Base-by-base conservation (phyloP, 2,329 filamentous ascomycete species). In the Fusarium tuaranense region DNA sequence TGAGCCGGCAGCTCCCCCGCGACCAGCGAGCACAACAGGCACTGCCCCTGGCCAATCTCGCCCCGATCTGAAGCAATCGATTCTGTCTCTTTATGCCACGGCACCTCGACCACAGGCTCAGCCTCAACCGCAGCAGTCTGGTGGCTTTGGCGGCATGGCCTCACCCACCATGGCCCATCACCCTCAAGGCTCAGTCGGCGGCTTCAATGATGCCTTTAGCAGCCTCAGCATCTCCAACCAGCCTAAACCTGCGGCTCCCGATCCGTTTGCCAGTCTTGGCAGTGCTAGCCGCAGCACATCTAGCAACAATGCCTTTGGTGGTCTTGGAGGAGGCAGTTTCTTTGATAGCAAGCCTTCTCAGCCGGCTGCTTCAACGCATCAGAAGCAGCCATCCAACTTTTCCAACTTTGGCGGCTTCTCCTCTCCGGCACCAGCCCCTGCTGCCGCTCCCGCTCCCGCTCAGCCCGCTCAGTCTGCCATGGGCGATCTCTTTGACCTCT, bases 11-110 rank as follows among this genome's bases (percentile, higher is more conserved):
- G 88, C 93, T 12, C 91, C 94, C n/a, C 91, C 92, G 63, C 90
- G 95, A 63, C 94, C 95, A n/a, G 91, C 94, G 7, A 98, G 94
- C 84, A 95, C 94, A 22, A 90, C 92, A 6, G 91, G 92, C 20
- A 89, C 92, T 14, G 85, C 88, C 7, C 82, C 88, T 20, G 88
- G 89, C 14, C 92, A 94, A 77, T 97, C 95, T 55, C 89, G 97
- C 71, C 95, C 96, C 4, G 97, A 99, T 81, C 87, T 99, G 70
- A 99, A 99, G 84, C 96, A 98, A 83, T 98, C 96, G 3, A 99
- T 99, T 70, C 86, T 99, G 59, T 99, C 97, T 9, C 89, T 99
- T 18, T 99, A 99, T 81, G 95, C 95, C 13, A 93, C 94, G 9
- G 91, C 91, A 7, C 93, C 95, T 2, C 93, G 95, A 80, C 91